Conservation (phyloP, 345 rosid species). For the Corymbia maculata region DNA sequence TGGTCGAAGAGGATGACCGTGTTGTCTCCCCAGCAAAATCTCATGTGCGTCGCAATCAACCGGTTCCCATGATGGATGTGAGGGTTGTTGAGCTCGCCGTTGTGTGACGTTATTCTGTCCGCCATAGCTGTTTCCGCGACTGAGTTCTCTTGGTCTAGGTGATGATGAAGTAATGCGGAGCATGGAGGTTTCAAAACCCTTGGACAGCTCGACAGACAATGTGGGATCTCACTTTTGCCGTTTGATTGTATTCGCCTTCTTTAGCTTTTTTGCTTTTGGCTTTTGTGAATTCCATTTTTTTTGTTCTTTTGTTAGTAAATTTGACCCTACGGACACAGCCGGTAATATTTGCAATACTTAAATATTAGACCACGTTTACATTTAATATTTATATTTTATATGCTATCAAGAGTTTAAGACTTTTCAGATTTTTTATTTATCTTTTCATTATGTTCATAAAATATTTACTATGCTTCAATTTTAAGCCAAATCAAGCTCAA, state of each 20-base stretch:
- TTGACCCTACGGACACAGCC: background rate
- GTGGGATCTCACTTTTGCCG: background rate
- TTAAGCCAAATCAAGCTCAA: background rate
- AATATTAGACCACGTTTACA: background rate
- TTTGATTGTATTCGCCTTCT: background rate
- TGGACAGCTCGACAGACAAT: background rate
- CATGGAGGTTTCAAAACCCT: background rate
- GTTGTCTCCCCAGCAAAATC: conserved; percentile 44
- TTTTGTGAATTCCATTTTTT: background rate
- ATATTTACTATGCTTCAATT: background rate
- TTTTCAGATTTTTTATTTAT: background rate
- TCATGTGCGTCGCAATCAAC: conserved; percentile 19
- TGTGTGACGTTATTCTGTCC: background rate
- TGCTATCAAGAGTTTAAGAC: background rate
- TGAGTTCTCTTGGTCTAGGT: background rate
- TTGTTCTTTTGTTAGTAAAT: background rate
- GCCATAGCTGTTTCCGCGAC: background rate
- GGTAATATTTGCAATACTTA: background rate
- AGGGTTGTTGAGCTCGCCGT: background rate
- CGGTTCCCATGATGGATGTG: background rate
- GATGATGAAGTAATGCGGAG: background rate
- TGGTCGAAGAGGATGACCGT: conserved; percentile 50
- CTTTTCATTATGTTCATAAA: background rate
- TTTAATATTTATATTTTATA: too few relatives aligned
- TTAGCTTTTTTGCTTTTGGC: background rate